Evolutionary conservation across 345 rosid genomes (phyloP).

Genomic region (Citrus mangshanensis): DNA sequence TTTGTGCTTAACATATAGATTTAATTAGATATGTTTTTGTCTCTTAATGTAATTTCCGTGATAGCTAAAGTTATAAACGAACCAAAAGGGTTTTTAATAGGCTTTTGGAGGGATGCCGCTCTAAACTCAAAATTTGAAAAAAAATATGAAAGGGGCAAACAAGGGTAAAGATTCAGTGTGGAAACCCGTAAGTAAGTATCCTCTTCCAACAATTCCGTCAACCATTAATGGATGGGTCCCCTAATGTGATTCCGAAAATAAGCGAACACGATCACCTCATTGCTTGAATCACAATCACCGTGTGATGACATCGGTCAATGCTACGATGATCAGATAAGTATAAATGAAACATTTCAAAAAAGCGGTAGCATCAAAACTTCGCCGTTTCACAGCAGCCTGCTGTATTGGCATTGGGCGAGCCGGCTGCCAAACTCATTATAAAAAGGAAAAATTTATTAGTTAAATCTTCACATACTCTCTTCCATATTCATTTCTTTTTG

Average conservation of each 20-base stretch:
- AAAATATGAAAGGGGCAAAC: neutral
- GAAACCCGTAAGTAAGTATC: neutral
- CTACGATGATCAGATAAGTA: neutral
- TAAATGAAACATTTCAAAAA: neutral
- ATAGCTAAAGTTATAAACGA: too few species aligned
- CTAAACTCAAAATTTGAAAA: too few species aligned
- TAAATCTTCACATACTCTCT: conserved; percentile 3
- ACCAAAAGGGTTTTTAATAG: too few species aligned
- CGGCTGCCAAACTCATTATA: conserved; percentile 34
- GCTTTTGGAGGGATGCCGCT: too few species aligned
- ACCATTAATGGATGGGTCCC: neutral
- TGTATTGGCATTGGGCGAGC: neutral
- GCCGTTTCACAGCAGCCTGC: neutral
- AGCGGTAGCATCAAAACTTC: neutral
- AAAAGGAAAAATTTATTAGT: conserved; percentile 7
- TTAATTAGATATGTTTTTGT: too few species aligned
- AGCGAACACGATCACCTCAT: conserved; percentile 6
- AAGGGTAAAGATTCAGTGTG: neutral
- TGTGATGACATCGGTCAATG: neutral
- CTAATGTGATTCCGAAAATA: neutral
- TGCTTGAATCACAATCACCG: neutral
- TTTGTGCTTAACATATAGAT: too few species aligned
- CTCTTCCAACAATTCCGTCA: neutral
- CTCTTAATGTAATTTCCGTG: too few species aligned
- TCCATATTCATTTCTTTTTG: conserved; percentile 11